Percentiles rank a stretch among this genome's conserved stretches.
Conservation (phyloP, 139 green algal genomes). For the Auxenochlorella pyrenoidosa region DNA sequence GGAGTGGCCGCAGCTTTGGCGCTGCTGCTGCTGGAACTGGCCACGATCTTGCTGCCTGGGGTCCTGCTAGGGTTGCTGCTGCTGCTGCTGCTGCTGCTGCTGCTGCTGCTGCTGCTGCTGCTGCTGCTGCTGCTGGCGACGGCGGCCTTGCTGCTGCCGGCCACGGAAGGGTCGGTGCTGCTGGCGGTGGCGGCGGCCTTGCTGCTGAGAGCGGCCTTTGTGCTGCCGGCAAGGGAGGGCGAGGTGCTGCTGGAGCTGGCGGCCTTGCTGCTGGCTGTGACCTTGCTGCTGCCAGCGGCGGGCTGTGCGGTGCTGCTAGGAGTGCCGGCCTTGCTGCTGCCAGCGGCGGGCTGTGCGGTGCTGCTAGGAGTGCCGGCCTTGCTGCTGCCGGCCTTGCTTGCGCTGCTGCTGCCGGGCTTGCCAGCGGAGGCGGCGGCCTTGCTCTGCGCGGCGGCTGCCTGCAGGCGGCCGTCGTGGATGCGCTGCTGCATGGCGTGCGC, state of each 20-base stretch:
- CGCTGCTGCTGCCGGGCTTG: neutral
- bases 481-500: neutral
- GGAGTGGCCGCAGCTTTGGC: neutral
- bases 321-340: neutral
- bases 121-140: too few relatives aligned
- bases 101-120: neutral
- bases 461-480: neutral
- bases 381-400: neutral
- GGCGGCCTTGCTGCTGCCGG: too few relatives aligned
- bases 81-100: neutral
- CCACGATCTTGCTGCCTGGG: neutral
- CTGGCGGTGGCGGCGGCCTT: neutral
- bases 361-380: neutral
- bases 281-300: neutral
- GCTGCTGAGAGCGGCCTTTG: neutral
- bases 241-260: neutral
- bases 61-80: neutral
- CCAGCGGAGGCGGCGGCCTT: neutral
- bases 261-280: neutral
- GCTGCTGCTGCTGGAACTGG: neutral
- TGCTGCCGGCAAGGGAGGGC: too few relatives aligned
- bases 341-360: neutral
- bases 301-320: neutral
- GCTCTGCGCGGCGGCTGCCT: neutral
- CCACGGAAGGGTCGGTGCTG: too few relatives aligned